Conservation (phyloP, 331 rosid species). For the Cydonia oblonga region DNA sequence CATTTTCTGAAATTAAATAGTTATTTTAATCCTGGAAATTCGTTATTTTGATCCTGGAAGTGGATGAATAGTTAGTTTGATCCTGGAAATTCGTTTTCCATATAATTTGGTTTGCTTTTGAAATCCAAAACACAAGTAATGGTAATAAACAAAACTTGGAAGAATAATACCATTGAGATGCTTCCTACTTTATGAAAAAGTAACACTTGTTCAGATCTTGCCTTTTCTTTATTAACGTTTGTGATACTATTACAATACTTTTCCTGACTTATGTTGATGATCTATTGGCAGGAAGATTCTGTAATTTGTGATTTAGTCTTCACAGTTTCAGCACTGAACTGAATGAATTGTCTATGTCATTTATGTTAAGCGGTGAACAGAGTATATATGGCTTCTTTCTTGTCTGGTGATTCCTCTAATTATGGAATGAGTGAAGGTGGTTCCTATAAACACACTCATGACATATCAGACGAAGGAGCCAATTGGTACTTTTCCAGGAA, state of each 20-base stretch:
- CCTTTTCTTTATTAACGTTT: not conserved
- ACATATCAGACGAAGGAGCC: conserved; percentile 46
- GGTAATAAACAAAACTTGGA: not conserved
- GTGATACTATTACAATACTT: not conserved
- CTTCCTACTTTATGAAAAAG: not conserved
- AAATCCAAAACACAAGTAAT: not conserved
- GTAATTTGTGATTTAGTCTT: not conserved
- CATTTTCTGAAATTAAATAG: not conserved
- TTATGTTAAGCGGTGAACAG: not conserved
- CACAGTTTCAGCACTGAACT: not conserved
- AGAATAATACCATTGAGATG: not conserved
- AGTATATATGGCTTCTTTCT: conserved; percentile 6
- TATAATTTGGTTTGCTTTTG: not conserved
- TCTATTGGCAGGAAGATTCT: conserved; percentile 5
- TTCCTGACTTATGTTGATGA: not conserved
- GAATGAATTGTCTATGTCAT: not conserved
- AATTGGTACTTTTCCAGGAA: conserved; percentile 71
- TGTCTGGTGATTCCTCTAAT: conserved; percentile 26
- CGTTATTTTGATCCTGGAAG: not conserved
- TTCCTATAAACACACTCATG: conserved; percentile 40
- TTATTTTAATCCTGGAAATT: not conserved
- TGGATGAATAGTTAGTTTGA: not conserved
- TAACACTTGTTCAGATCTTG: not conserved
- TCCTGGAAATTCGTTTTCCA: not conserved
- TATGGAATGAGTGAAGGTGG: conserved; percentile 39